Evolutionary conservation across 345 rosid species (phyloP), one percentile per base, ranked within the genome.

Genomic region (Excoecaria cochinchinensis): DNA sequence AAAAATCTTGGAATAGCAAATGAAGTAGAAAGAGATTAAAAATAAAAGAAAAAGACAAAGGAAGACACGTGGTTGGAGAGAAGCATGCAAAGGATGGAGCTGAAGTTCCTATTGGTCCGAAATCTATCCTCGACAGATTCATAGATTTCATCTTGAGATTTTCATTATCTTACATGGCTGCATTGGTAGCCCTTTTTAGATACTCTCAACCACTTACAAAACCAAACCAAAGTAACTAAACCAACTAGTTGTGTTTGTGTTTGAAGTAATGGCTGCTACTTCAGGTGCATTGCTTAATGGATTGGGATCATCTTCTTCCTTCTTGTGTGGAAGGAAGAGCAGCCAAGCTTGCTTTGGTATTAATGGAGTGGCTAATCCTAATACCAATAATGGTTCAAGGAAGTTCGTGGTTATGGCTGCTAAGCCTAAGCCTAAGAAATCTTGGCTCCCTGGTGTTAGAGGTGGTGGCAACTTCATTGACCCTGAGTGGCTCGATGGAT

Each of bases 401-500:
- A 92, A 77, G 79, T 63, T 85, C 60, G 75, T 86, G 6, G 90
- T 90, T 0, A 91, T 79, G 16, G 93, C 91, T 75, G 82, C 84
- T 80, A 74, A 73, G 25, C 77, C 84, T 80, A 74, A 73, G 25
- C 77, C 91, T 6, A 92, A 95, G 89, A 92, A 95, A 75, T 95
- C 99, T 4, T 95, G 99, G 99, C 76, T 95, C 78, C 99, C 99
- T 12, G 96, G 40, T 12, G 99, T 95, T 55, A 95, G 8, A 85
- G 90, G 89, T n/a, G 98, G 97, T 7, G 94, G 98, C 72, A 91
- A 88, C 92, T 78, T 95, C 64, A 46, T 89, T 31, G 87, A 95
- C 87, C 98, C 99, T 2, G 99, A 91, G 71, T 95, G 99, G 98
- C 99, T 95, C 36, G 99, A 95, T 71, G 99, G 98, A 88, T 95